Conservation (phyloP, 148 eudicot genomes). For the Diospyros kaki region DNA sequence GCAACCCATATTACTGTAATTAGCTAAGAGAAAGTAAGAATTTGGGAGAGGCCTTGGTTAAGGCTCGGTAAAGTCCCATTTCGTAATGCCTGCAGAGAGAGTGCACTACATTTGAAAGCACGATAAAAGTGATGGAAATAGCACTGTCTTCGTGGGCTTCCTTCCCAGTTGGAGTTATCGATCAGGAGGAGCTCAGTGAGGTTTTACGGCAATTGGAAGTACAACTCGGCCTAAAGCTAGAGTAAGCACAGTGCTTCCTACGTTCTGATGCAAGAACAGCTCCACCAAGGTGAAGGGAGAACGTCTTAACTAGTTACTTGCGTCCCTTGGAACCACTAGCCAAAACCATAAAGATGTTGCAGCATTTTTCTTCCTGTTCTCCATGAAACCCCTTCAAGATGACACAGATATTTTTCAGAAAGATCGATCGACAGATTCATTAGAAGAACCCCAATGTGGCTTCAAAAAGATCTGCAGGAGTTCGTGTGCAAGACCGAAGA, state of each 20-base stretch:
- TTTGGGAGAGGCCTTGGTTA: constrained; percentile 55
- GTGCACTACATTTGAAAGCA: constrained; percentile 35
- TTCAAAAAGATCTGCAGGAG: constrained; percentile 4
- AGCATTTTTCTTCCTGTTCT: constrained; percentile 62
- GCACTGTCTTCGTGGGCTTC: constrained; percentile 26
- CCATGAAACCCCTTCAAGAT: constrained; percentile 40
- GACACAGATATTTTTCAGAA: background rate
- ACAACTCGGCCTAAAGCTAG: constrained; percentile 23
- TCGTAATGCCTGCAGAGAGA: constrained; percentile 25
- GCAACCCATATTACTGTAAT: background rate
- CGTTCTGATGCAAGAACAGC: constrained; percentile 22
- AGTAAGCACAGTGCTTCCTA: constrained; percentile 22
- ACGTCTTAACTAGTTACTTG: constrained; percentile 33
- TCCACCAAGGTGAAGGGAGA: constrained; percentile 21
- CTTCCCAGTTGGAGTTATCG: constrained; percentile 15
- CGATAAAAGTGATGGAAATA: constrained; percentile 45
- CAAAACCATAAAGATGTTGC: constrained; percentile 39
- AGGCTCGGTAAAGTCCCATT: constrained; percentile 14
- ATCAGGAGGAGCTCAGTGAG: constrained; percentile 30
- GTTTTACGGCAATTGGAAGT: constrained; percentile 9
- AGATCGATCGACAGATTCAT: constrained; percentile 1
- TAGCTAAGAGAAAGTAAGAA: constrained; percentile 52
- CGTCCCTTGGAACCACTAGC: constrained; percentile 43
- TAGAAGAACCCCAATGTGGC: background rate
- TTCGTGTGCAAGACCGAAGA: constrained; percentile 15